Evolutionary conservation across 768 basidiomycete genomes (phyloP).

Genomic region (Leccinum longicurvipes): DNA sequence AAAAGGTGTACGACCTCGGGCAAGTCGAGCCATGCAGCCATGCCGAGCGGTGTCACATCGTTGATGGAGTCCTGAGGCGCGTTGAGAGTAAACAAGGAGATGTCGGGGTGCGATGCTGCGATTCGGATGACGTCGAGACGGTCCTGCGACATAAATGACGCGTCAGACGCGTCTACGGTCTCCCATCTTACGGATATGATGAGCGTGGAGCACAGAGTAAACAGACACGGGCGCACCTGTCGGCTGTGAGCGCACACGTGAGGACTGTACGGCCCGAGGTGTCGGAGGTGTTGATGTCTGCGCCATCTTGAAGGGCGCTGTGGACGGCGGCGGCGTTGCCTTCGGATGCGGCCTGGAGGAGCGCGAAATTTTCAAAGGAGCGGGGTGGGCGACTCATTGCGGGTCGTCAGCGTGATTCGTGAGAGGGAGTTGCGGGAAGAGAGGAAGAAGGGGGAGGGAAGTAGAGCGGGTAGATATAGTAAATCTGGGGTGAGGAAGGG

Average conservation of each 20-base stretch:
- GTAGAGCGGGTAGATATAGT: constrained; percentile 19
- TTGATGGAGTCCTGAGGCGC: constrained; percentile 67
- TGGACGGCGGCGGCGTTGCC: constrained; percentile 55
- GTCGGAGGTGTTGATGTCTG: constrained; percentile 68
- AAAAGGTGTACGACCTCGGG: constrained; percentile 57
- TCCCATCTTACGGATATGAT: constrained; percentile 50
- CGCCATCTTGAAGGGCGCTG: constrained; percentile 53
- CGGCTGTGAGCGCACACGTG: constrained; percentile 69
- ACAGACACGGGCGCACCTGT: constrained; percentile 46
- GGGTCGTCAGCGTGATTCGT: constrained; percentile 32
- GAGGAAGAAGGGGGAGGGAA: not conserved
- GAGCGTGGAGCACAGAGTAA: not conserved
- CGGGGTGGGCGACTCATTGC: constrained; percentile 37
- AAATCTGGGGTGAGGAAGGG: not conserved
- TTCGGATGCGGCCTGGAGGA: constrained; percentile 54
- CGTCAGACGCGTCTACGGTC: constrained; percentile 64
- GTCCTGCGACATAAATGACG: constrained; percentile 57
- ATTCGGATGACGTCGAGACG: constrained; percentile 58
- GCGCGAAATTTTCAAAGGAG: constrained; percentile 39
- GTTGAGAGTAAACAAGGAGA: constrained; percentile 69
- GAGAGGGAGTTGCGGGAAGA: constrained; percentile 12
- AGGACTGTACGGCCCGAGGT: constrained; percentile 57
- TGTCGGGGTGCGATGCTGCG: constrained; percentile 51
- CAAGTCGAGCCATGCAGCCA: constrained; percentile 76
- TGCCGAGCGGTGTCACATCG: constrained; percentile 73